Evolutionary conservation across 805 yeast species (phyloP).

Genomic region (Yarrowia sp.): DNA sequence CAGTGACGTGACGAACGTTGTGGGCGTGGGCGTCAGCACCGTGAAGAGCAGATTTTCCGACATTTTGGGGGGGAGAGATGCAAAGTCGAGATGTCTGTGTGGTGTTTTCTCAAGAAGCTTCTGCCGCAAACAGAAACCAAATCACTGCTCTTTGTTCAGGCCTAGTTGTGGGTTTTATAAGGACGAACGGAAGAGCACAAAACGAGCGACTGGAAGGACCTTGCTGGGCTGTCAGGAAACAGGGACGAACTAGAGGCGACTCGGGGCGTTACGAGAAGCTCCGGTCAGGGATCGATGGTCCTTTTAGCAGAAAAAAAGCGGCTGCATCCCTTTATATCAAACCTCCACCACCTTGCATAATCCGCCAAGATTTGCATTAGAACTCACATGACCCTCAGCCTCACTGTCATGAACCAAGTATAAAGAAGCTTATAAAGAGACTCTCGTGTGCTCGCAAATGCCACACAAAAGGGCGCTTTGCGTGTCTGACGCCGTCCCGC

Average conservation of each 20-base stretch:
- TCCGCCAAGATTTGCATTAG: constrained; percentile 16
- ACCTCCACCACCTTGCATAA: constrained; percentile 13
- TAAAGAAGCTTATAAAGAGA: background rate
- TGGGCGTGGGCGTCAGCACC: background rate
- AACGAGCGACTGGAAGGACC: background rate
- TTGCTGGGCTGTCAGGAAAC: too few relatives aligned
- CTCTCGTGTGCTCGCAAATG: background rate
- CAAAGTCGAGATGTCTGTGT: too few relatives aligned
- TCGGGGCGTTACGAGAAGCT: too few relatives aligned
- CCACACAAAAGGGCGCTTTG: background rate
- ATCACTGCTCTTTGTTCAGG: too few relatives aligned
- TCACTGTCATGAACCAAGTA: constrained; percentile 13
- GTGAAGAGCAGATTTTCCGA: too few relatives aligned
- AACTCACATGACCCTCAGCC: constrained; percentile 26
- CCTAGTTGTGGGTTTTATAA: too few relatives aligned
- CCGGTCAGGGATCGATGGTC: background rate
- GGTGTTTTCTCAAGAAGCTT: too few relatives aligned
- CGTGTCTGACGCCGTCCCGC: background rate
- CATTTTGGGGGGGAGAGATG: background rate
- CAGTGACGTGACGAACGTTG: background rate
- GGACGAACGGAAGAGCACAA: background rate
- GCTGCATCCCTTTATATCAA: constrained; percentile 7
- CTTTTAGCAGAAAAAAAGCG: background rate
- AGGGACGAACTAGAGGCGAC: too few relatives aligned
- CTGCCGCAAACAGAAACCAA: background rate